Base-by-base conservation (phyloP, 83 land plant species). In the Picea mariana region DNA sequence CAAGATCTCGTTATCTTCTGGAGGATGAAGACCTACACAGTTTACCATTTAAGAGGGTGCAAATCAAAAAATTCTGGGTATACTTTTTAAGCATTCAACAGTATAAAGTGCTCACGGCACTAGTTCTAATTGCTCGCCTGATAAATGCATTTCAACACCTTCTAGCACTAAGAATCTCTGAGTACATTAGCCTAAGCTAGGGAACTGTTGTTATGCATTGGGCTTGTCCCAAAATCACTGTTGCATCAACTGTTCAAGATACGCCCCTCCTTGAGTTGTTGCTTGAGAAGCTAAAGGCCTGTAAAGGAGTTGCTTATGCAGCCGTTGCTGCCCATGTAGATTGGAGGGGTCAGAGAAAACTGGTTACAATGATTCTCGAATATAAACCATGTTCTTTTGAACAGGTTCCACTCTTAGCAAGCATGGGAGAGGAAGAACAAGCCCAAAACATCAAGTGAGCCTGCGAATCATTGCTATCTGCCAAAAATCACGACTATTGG, bases 281-380 rank as follows among this genome's bases (percentile, higher is more conserved):
- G 62, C 90, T 98, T 84, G 96, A 96, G 24, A 98, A 96, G 99
- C 90, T 98, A 71, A 94, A 88, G 85, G 42, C 87, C 42, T 96
- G 99, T 85, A 93, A 93, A 87, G 96, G 97, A 75, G 92, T 95
- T 66, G 95, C 99, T 27, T 98, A 92, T 91, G 99, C 99, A 40
- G 94, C 98, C 68, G 94, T 96, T 75, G 98, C 99, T 85, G 95
- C 95, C 47, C 92, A 95, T 90, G 99, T 99, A 77, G 93, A 96
- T 85, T 87, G 83, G 66, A 88, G 67, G 84, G 95, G 95, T 21
- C 94, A 98, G 9, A 83, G 96, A 52, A 98, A 91, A 66, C 88
- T 98, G 81, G 99, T 98, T 82, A 96, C 99, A 63, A 86, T 95
- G 94, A 93, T 98, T 83, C 89, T 98, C 66, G 98, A 98, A 44